These are phyloP conservation scores for Sanghuangporus weigelae DNA, from an alignment of 1,284 basidiomycete genomes.

Conservation along the genomic window DNA sequence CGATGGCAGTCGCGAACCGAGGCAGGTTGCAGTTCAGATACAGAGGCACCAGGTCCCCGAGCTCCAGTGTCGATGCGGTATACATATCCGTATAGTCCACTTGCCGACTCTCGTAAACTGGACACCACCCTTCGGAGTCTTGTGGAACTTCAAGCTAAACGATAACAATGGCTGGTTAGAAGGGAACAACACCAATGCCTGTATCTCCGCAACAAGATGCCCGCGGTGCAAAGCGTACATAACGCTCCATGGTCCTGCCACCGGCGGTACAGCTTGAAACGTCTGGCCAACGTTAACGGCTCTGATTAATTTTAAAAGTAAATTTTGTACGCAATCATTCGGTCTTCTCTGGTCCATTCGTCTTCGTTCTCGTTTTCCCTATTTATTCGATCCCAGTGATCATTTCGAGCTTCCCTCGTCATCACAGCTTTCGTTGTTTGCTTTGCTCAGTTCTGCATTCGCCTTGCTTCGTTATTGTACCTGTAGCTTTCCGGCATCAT, in stretches of 20 bases:
- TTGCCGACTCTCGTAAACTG: neutral
- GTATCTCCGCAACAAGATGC: neutral
- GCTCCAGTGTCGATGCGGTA: neutral
- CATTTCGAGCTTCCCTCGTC: neutral
- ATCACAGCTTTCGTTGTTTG: neutral
- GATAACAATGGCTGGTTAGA: slow-evolving; percentile 4
- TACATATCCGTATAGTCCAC: slow-evolving; percentile 1
- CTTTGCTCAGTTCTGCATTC: neutral
- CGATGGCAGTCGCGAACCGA: neutral
- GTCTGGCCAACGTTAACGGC: neutral
- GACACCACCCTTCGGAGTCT: neutral
- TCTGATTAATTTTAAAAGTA: neutral
- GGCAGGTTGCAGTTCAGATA: neutral
- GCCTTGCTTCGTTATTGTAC: neutral
- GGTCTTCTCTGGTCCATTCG: neutral
- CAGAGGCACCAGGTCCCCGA: slow-evolving; percentile 1
- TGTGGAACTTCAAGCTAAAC: slow-evolving; percentile 11
- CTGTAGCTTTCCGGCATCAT: neutral
- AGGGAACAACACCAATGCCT: neutral
- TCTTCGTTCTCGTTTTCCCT: neutral
- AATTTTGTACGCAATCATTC: neutral
- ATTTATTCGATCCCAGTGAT: neutral
- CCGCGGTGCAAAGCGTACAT: neutral
- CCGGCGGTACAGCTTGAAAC: neutral
- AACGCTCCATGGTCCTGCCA: neutral